Evolutionary conservation across 2,329 filamentous ascomycete genomes (phyloP), one percentile per base, ranked within the genome.

Genomic region (Cryoendolithus antarcticus): DNA sequence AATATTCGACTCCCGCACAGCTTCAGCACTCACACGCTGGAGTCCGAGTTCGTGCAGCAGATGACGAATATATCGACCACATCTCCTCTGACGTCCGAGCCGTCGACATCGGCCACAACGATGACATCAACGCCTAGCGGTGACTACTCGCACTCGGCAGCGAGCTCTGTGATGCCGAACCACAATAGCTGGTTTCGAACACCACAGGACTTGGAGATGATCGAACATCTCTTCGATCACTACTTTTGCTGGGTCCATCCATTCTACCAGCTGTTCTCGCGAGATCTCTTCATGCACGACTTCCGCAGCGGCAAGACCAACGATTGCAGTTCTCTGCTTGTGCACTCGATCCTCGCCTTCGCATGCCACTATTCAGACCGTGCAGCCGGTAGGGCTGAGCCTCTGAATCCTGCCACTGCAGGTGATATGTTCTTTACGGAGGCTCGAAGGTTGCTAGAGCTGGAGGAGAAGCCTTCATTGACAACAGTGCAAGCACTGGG

Each of bases 401-500:
- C 75, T 0, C 62, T 67, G 47, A 72, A 82, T 50, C 70, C 77
- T 2, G 71, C 72, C 41, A 76, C 77, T 0, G 77, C 80, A 1
- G 81, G 82, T 4, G 77, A 85, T 45, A 74, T 82, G 53, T 86
- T 85, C 59, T 86, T 84, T 57, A 73, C 74, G 38, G 81, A 86
- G 55, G 71, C 75, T 6, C 68, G 72, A 44, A 65, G 76, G 7
- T 63, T 85, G 0, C 66, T 83, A 21, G 64, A 71, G 40, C 62
- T 72, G 40, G 56, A 61, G 30, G 64, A 82, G 43, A 72, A 75
- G 38, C 73, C 82, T 44, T 71, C 59, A 5, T 60, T 86, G 24
- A 82, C 80, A 2, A 84, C 78, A 4, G 77, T 83, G 33, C 82
- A 86, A 61, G 81, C 82, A 2, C 62, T 86, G 11, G 80, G 80